Conservation (phyloP, 1,284 basidiomycete species). For the Rhodotorula sp. region DNA sequence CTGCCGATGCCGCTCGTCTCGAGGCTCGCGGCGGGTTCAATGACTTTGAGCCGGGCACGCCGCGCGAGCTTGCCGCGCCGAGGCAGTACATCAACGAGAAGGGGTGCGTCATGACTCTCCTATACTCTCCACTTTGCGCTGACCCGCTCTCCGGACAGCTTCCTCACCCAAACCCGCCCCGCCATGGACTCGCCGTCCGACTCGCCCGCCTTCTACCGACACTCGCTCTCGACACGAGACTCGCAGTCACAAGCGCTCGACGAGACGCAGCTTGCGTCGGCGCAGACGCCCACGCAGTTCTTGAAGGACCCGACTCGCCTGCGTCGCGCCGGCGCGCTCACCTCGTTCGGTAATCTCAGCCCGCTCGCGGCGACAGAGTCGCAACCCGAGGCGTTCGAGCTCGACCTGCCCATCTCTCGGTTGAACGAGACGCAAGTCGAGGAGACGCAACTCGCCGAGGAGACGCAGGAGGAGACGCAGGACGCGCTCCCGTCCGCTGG, state of each 20-base stretch:
- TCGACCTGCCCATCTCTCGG: not conserved
- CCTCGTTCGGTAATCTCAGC: constrained; percentile 3
- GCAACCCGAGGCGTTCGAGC: constrained; percentile 9
- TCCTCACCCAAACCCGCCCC: constrained; percentile 41
- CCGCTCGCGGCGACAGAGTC: constrained; percentile 4
- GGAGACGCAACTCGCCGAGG: constrained; percentile 12
- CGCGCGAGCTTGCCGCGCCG: constrained; percentile 27
- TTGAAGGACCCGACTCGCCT: constrained; percentile 12
- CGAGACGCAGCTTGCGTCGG: constrained; percentile 29
- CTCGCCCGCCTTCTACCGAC: constrained; percentile 20
- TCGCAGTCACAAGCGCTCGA: constrained; percentile 27
- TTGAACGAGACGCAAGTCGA: constrained; percentile 1
- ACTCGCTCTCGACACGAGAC: constrained; percentile 18
- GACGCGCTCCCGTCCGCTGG: constrained; percentile 21
- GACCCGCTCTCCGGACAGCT: not conserved
- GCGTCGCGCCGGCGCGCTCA: constrained; percentile 18
- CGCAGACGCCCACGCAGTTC: constrained; percentile 36
- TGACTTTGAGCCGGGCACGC: constrained; percentile 24
- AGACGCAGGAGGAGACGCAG: constrained; percentile 15
- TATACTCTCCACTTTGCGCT: not conserved
- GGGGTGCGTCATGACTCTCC: constrained; percentile 15
- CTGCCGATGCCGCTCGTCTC: constrained; percentile 26
- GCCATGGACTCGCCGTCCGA: constrained; percentile 35
- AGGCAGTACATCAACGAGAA: constrained; percentile 42
- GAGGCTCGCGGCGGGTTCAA: constrained; percentile 26